These are phyloP conservation scores for Cornus kousa DNA, from an alignment of 148 eudicot species.

Conservation along the genomic window DNA sequence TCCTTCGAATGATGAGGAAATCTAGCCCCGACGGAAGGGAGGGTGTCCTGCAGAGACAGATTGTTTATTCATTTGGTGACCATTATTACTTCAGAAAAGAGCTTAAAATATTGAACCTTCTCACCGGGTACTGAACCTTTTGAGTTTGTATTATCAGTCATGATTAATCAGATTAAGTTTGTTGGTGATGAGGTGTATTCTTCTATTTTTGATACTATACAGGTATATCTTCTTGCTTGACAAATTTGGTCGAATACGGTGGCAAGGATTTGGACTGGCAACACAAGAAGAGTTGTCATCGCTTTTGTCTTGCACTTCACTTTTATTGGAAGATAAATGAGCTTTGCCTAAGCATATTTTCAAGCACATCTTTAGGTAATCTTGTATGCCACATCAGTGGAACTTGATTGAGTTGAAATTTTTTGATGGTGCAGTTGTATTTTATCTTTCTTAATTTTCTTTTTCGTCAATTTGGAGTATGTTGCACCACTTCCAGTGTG, in stretches of 20 bases:
- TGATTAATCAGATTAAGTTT: not conserved
- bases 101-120: conserved; percentile 83
- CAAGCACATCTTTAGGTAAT: not conserved
- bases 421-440: not conserved
- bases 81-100: conserved; percentile 91
- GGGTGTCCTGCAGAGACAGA: conserved; percentile 54
- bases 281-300: conserved; percentile 72
- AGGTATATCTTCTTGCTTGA: conserved; percentile 90
- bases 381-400: not conserved
- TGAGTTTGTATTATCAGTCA: not conserved
- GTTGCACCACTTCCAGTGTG: not conserved
- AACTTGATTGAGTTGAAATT: not conserved
- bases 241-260: conserved; percentile 79
- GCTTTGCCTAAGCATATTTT: not conserved
- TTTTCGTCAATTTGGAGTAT: not conserved
- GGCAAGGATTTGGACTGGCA: conserved; percentile 85
- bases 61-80: conserved; percentile 86
- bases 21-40: conserved; percentile 48
- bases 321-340: conserved; percentile 56
- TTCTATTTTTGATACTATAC: conserved; percentile 12
- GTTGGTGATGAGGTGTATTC: not conserved
- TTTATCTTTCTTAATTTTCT: not conserved
- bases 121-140: conserved; percentile 63
- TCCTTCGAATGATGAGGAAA: conserved; percentile 81
- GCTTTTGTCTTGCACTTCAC: conserved; percentile 65